These are phyloP conservation scores for Puccinellia tenuiflora DNA, from an alignment of 176 grass and related monocot species.

Conservation along the genomic window DNA sequence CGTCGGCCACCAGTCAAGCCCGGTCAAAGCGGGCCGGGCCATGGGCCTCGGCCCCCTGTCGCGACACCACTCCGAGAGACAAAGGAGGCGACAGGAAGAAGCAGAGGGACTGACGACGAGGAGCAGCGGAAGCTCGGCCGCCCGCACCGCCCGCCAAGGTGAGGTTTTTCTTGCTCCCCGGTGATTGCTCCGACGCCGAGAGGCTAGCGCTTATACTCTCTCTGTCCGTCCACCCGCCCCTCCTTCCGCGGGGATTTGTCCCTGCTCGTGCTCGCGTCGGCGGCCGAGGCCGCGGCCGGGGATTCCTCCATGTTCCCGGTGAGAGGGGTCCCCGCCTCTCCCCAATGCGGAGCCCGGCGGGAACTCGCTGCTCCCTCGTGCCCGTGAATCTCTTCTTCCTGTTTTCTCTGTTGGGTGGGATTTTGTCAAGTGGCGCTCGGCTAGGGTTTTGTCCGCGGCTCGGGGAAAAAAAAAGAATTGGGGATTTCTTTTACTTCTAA, in stretches of 20 bases:
- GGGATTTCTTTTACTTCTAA: neutral
- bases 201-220: no score
- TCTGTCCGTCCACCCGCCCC: no score
- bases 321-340: neutral
- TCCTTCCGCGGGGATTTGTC: neutral
- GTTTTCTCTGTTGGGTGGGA: neutral
- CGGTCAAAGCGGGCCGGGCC: neutral
- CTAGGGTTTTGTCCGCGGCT: slow-evolving; percentile 23
- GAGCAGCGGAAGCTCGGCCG: no score
- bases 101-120: neutral
- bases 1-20: neutral
- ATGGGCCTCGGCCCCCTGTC: slow-evolving; percentile 14
- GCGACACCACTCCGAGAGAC: neutral
- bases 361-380: neutral
- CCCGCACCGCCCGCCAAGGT: no score
- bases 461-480: neutral
- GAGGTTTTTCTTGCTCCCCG: no score
- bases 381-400: neutral
- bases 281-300: neutral
- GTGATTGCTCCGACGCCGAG: neutral
- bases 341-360: slow-evolving; percentile 2
- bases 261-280: neutral
- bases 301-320: no score
- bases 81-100: neutral
- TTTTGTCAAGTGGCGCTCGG: neutral